Conservation (phyloP, 2,329 filamentous ascomycete species). For the Dichotomopilus funicola region DNA sequence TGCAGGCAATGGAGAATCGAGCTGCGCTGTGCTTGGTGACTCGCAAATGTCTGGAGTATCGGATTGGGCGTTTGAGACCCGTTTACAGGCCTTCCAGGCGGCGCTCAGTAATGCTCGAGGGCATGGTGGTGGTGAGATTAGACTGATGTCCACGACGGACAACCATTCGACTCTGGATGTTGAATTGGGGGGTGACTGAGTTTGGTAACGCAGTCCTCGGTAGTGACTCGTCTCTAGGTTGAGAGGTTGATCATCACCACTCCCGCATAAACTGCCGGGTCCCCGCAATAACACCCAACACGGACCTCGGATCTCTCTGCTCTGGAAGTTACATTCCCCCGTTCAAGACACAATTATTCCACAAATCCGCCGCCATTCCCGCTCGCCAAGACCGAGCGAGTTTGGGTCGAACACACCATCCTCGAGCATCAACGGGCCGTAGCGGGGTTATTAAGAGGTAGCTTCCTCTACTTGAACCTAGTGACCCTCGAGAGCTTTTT, state of each 20-base stretch:
- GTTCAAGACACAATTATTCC: constrained; percentile 12
- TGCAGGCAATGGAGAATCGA: constrained; percentile 13
- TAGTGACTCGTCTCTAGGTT: too few species aligned
- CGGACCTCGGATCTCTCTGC: background rate
- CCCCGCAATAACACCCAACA: background rate
- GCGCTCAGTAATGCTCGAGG: constrained; percentile 24
- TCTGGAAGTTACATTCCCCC: constrained; percentile 9
- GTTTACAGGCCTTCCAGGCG: constrained; percentile 28
- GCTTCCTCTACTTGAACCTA: background rate
- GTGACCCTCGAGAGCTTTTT: too few species aligned
- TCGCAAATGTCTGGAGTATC: constrained; percentile 31
- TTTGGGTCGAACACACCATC: background rate
- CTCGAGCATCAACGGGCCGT: background rate
- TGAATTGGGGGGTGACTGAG: constrained; percentile 24
- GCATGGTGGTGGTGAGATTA: constrained; percentile 23
- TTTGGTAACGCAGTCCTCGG: background rate
- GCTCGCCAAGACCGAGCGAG: constrained; percentile 5
- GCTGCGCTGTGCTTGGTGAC: constrained; percentile 18
- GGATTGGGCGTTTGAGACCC: constrained; percentile 24
- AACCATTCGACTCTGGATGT: constrained; percentile 32
- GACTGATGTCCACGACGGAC: constrained; percentile 34
- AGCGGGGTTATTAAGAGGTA: constrained; percentile 9
- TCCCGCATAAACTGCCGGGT: constrained; percentile 11
- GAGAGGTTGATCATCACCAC: background rate
- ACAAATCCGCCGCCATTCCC: constrained; percentile 13